Conservation (phyloP, 345 rosid genomes). For the Brassica cretica region DNA sequence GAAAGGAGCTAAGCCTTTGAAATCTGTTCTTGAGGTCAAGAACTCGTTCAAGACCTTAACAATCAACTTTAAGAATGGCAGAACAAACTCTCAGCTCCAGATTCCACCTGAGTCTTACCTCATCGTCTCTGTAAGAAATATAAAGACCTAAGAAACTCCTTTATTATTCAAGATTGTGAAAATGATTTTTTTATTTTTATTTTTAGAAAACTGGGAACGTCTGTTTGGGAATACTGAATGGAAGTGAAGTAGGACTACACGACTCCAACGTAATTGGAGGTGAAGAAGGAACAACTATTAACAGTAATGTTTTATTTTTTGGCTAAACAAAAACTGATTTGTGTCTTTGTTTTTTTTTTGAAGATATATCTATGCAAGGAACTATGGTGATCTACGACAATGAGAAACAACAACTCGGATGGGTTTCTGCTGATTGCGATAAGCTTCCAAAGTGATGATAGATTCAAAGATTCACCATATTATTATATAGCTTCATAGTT, state of each 20-base stretch:
- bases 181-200: not conserved
- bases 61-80: constrained; percentile 42
- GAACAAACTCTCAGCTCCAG: constrained; percentile 49
- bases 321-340: constrained; percentile 1
- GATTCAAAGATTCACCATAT: too few species aligned
- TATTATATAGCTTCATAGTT: too few species aligned
- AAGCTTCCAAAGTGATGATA: constrained; percentile 47
- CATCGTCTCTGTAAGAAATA: constrained; percentile 55
- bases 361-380: constrained; percentile 63
- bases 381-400: constrained; percentile 69
- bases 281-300: constrained; percentile 16
- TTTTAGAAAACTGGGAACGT: constrained; percentile 64
- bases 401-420: constrained; percentile 67
- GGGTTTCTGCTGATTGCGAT: constrained; percentile 58
- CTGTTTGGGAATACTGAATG: constrained; percentile 72
- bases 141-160: not conserved
- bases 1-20: constrained; percentile 68
- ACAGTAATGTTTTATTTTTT: not conserved
- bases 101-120: constrained; percentile 72
- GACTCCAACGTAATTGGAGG: constrained; percentile 65
- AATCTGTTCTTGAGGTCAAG: constrained; percentile 50
- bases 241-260: constrained; percentile 54
- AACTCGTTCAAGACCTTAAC: constrained; percentile 58
- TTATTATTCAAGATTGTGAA: not conserved
- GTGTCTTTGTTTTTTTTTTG: not conserved